Conservation (phyloP, 352 stramenopile species). For the Phytophthora melonis region DNA sequence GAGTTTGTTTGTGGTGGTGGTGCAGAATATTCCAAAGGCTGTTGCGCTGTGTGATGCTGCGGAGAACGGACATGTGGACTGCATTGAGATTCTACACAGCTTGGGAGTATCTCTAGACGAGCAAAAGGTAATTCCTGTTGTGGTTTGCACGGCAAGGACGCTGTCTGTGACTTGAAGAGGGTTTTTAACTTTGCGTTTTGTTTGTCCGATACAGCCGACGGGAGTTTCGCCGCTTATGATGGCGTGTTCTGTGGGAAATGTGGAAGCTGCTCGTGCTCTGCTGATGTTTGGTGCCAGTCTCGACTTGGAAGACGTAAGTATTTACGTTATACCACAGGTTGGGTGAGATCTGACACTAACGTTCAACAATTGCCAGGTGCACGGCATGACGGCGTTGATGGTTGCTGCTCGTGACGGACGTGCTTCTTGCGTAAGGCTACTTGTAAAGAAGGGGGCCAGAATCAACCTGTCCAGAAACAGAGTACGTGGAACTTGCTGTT, state of each 20-base stretch:
- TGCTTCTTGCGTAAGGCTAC: constrained; percentile 67
- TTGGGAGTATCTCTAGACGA: constrained; percentile 85
- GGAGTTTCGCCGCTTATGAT: constrained; percentile 87
- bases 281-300: constrained; percentile 88
- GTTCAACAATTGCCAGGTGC: constrained; percentile 58
- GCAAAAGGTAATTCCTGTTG: constrained; percentile 65
- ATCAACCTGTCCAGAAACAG: constrained; percentile 88
- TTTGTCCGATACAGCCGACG: constrained; percentile 59
- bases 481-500: constrained; percentile 42
- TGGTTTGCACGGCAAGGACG: background rate
- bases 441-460: constrained; percentile 82
- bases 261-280: constrained; percentile 81
- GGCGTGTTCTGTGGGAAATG: constrained; percentile 86
- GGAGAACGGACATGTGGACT: constrained; percentile 86
- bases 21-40: constrained; percentile 77
- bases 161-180: background rate
- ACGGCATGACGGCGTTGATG: constrained; percentile 86
- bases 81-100: constrained; percentile 81
- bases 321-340: background rate
- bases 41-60: constrained; percentile 84
- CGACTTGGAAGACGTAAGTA: constrained; percentile 83
- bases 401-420: constrained; percentile 78
- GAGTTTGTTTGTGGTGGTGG: constrained; percentile 12
- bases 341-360: constrained; percentile 12
- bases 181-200: constrained; percentile 13